Evolutionary conservation across 1,284 basidiomycete species (phyloP).

Genomic region (Boletus smithii): DNA sequence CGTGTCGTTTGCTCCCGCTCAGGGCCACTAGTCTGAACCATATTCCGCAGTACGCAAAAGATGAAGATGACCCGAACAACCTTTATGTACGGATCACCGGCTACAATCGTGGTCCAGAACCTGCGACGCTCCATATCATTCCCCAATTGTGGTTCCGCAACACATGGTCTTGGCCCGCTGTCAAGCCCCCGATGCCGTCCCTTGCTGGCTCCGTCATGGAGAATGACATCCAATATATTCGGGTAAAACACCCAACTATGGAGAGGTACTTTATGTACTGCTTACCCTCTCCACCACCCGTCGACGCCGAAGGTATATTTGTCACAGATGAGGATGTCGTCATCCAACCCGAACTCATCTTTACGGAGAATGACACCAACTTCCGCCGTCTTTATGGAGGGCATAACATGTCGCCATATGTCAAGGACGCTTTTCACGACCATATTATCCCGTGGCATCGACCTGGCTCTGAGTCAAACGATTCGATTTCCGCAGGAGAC

Average conservation of each 20-base stretch:
- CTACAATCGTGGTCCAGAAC: conserved; percentile 95
- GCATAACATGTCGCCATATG: conserved; percentile 76
- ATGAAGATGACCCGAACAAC: conserved; percentile 86
- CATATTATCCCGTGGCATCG: conserved; percentile 88
- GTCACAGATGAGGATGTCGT: conserved; percentile 63
- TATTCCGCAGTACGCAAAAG: conserved; percentile 84
- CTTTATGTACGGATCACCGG: conserved; percentile 92
- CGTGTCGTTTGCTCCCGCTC: conserved; percentile 21
- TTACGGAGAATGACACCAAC: conserved; percentile 98
- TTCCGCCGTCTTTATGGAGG: conserved; percentile 89
- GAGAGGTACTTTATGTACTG: conserved; percentile 84
- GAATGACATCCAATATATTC: conserved; percentile 61
- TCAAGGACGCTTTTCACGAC: conserved; percentile 99
- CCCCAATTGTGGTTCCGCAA: conserved; percentile 98
- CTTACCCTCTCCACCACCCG: conserved; percentile 88
- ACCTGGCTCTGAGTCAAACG: conserved; percentile 39
- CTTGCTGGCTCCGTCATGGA: conserved; percentile 56
- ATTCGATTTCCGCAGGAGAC: conserved; percentile 31
- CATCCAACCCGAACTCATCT: conserved; percentile 80
- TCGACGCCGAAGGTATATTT: conserved; percentile 63
- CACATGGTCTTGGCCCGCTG: conserved; percentile 93
- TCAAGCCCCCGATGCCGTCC: conserved; percentile 76
- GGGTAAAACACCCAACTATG: conserved; percentile 70
- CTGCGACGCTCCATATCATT: conserved; percentile 92
- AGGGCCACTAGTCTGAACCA: neutral